phyloP scores from a whole-genome alignment of 805 yeast genomes.

The Nakazawaea pomicola region DNA sequence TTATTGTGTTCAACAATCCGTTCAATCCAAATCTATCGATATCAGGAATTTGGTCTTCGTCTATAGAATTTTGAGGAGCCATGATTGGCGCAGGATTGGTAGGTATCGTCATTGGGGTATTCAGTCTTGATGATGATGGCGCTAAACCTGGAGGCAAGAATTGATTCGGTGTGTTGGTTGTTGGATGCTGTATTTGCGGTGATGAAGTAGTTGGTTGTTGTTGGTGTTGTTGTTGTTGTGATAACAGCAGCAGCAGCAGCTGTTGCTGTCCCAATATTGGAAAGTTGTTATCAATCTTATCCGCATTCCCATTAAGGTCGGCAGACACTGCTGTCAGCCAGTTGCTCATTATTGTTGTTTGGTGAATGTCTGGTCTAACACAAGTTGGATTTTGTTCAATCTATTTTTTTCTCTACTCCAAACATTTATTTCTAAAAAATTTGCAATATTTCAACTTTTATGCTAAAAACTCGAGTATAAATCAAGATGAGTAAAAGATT shows the following conservation, averaged over 20 bases:
- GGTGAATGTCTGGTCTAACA: too few species aligned
- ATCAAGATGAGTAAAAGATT: slow-evolving; percentile 25
- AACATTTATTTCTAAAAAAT: neutral
- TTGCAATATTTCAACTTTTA: too few species aligned
- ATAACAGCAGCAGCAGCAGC: too few species aligned
- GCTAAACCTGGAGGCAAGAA: slow-evolving; percentile 13
- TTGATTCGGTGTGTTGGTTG: slow-evolving; percentile 18
- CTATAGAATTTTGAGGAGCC: slow-evolving; percentile 5
- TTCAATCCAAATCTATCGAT: slow-evolving; percentile 63
- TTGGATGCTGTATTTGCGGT: slow-evolving; percentile 19
- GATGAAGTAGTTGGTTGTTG: slow-evolving; percentile 11
- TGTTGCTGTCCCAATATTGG: too few species aligned
- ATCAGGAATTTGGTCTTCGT: slow-evolving; percentile 29
- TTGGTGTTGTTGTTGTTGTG: too few species aligned
- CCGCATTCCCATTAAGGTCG: neutral
- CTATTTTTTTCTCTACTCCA: neutral
- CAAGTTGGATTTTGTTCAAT: too few species aligned
- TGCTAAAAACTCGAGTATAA: too few species aligned
- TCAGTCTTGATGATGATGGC: slow-evolving; percentile 7
- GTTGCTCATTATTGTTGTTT: slow-evolving; percentile 3
- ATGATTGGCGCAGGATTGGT: neutral
- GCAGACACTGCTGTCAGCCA: slow-evolving; percentile 3
- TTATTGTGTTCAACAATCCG: slow-evolving; percentile 56
- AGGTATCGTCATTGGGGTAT: slow-evolving; percentile 7
- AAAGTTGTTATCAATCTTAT: slow-evolving; percentile 9